These are phyloP conservation scores for Taxawa tesnikishii DNA, from an alignment of 2,329 filamentous ascomycete genomes.

Conservation along the genomic window DNA sequence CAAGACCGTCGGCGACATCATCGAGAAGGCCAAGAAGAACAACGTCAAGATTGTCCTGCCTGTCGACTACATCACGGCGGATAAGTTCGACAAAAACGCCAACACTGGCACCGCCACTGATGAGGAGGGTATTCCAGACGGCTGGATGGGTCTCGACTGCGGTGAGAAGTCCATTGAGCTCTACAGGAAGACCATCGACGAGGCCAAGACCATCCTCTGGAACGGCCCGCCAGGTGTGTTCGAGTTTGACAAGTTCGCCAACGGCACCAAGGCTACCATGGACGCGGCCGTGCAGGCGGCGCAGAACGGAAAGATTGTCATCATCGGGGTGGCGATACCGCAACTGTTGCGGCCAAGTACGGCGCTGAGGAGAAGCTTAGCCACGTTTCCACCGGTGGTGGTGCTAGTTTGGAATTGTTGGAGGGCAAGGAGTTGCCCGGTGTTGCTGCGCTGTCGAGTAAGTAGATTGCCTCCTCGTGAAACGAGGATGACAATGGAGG, in stretches of 20 bases:
- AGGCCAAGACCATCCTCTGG: constrained; percentile 95
- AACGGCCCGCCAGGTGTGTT: constrained; percentile 97
- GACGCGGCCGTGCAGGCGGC: constrained; percentile 76
- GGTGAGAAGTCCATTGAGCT: constrained; percentile 79
- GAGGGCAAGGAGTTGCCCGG: constrained; percentile 97
- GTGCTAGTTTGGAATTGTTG: constrained; percentile 87
- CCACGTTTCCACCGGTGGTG: constrained; percentile 94
- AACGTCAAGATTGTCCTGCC: constrained; percentile 91
- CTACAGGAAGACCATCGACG: constrained; percentile 75
- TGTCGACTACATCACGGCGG: constrained; percentile 88
- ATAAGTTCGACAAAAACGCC: constrained; percentile 86
- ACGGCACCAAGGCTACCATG: constrained; percentile 82
- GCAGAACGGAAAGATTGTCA: constrained; percentile 82
- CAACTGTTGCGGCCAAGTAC: constrained; percentile 96
- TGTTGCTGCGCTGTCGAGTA: constrained; percentile 77
- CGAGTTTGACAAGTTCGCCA: constrained; percentile 89
- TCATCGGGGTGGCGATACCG: constrained; percentile 98
- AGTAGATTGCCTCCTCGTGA: constrained; percentile 34
- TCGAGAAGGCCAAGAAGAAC: constrained; percentile 95
- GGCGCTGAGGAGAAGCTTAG: constrained; percentile 91
- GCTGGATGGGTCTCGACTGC: constrained; percentile 96
- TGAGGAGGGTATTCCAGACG: constrained; percentile 80
- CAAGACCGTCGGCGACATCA: constrained; percentile 77
- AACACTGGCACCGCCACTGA: constrained; percentile 73
- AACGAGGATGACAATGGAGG: too few relatives aligned